Evolutionary conservation across 805 yeast species (phyloP), one percentile per base, ranked within the genome.

Genomic region (Osmozyma mogii): DNA sequence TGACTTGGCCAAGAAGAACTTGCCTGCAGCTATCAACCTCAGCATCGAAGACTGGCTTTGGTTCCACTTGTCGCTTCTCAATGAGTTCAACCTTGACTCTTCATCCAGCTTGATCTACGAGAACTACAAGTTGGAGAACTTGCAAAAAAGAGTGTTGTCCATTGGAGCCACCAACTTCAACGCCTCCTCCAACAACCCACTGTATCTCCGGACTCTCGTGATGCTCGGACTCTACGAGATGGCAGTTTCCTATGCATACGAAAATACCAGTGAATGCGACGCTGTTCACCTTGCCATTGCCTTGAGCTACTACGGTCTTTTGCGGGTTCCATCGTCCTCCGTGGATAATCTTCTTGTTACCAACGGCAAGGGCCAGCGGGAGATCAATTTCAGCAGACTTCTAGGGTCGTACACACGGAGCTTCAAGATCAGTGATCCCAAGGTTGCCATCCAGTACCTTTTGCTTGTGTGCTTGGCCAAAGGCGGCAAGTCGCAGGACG

Each of bases 31-130:
- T 22, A 72, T 89, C 17, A 71, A 81, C 22, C 57, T 76, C 21
- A 83, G 94, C 35, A 73, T 88, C 27, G 97, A 89, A 54, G 97
- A 89, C 58, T 89, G 97, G 97, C 54, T 89, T 28, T 89, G 98
- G 98, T 74, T 83, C 50, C 96, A 92, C 55, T 67, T 92, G 33
- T 69, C 76, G 55, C 65, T 89, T 17, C 74, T 83, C 10, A 72
- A 77, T 32, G 89, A 84, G 45, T 50, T 43, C 28, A 41, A 36
- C 28, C 37, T 41, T 11, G 46, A 44, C 10, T 22, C 40, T 6
- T n/a, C 41, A 3, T 45, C 47, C 10, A 38, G 57, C 34, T 72
- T 80, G 20, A 59, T 76, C 8, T 75, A 72, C 48, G 95, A 84
- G 44, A 68, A 72, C 37, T 89, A 85, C 52, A 69, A 78, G 1